These are phyloP conservation scores for Backusella mclennaniae DNA, from an alignment of 192 early-diverging fungal species.

Conservation along the genomic window DNA sequence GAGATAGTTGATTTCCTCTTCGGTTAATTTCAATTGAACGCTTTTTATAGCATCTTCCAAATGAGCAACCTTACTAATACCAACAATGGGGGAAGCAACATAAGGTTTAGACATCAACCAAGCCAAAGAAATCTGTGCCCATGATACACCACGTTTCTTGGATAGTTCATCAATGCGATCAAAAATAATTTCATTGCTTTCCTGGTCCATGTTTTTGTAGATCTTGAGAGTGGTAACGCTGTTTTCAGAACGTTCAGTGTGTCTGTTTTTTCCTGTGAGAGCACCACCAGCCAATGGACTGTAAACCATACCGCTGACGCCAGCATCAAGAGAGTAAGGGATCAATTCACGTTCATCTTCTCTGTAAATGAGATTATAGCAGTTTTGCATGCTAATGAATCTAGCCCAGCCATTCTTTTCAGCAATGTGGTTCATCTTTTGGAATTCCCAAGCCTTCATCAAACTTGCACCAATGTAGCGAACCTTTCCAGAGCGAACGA, in stretches of 20 bases:
- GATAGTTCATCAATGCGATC: conserved; percentile 28
- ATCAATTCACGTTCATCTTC: conserved; percentile 44
- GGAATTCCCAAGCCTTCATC: conserved; percentile 42
- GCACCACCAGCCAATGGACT: conserved; percentile 30
- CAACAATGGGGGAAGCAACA: conserved; percentile 25
- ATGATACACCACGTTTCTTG: conserved; percentile 13
- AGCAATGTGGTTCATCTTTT: conserved; percentile 33
- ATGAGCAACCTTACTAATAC: conserved; percentile 22
- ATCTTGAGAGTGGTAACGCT: background rate
- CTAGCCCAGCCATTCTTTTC: conserved; percentile 40
- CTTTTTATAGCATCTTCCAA: conserved; percentile 24
- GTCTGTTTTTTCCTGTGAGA: conserved; percentile 23
- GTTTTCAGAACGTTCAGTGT: background rate
- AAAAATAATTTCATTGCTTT: conserved; percentile 18
- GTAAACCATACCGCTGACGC: conserved; percentile 28
- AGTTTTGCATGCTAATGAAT: conserved; percentile 27
- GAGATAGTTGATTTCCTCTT: conserved; percentile 23
- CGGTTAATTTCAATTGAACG: conserved; percentile 19
- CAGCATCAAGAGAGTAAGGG: conserved; percentile 34
- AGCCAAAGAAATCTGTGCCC: conserved; percentile 26
- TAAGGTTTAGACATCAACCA: conserved; percentile 22
- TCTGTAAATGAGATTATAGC: conserved; percentile 38
- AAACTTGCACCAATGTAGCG: conserved; percentile 38
- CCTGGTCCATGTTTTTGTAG: background rate
- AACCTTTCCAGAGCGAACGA: conserved; percentile 62